A percentile compares a stretch with the other conserved stretches of the same genome.
Evolutionary conservation across 768 basidiomycete genomes (phyloP).

Genomic region (Pisolithus orientalis): DNA sequence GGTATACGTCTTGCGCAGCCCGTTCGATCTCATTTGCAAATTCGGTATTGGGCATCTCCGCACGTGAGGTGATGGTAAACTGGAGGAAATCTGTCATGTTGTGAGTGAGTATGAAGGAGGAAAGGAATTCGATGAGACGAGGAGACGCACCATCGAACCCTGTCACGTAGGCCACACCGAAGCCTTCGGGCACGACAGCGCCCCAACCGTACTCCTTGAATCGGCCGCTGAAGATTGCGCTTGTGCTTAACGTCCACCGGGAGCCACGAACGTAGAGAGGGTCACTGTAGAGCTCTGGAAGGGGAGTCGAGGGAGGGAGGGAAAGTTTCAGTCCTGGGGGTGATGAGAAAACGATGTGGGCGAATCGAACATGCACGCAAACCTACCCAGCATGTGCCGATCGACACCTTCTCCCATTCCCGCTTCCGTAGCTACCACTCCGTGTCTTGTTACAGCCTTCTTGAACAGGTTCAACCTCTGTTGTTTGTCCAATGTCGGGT

Average conservation of each 20-base stretch:
- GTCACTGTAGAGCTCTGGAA: slow-evolving; percentile 71
- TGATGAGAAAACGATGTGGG: background rate
- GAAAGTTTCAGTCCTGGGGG: slow-evolving; percentile 63
- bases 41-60: slow-evolving; percentile 71
- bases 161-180: slow-evolving; percentile 94
- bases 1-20: slow-evolving; percentile 64
- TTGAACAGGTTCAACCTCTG: slow-evolving; percentile 50
- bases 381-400: slow-evolving; percentile 87
- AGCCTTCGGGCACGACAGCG: slow-evolving; percentile 90
- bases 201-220: slow-evolving; percentile 91
- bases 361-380: slow-evolving; percentile 11
- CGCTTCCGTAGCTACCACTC: slow-evolving; percentile 56
- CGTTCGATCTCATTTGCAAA: slow-evolving; percentile 65
- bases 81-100: slow-evolving; percentile 59
- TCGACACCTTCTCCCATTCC: slow-evolving; percentile 75
- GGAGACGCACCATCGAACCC: slow-evolving; percentile 60
- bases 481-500: slow-evolving; percentile 32
- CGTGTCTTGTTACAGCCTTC: slow-evolving; percentile 59
- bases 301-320: slow-evolving; percentile 51
- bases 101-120: background rate
- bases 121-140: slow-evolving; percentile 3
- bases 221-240: slow-evolving; percentile 80
- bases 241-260: slow-evolving; percentile 88
- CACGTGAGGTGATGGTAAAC: slow-evolving; percentile 84
- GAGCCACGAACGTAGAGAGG: slow-evolving; percentile 65